Base-by-base conservation (phyloP, 495 filamentous ascomycete genomes). In the Paragyromitra xinjiangensis region DNA sequence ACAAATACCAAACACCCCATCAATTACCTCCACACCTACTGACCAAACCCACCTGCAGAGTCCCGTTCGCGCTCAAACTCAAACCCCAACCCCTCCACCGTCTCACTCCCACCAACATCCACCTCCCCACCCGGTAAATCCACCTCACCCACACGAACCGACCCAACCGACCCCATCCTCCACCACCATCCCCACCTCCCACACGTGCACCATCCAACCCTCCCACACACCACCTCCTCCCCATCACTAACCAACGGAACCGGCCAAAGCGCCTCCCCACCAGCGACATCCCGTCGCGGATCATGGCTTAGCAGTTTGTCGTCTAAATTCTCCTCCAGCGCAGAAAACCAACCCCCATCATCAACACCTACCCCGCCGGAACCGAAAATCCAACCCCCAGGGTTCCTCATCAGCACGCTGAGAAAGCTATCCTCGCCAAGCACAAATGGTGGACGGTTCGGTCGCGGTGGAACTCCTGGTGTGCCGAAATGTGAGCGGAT, bases 241-340 rank as follows among this genome's bases (percentile, higher is more conserved):
- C 68, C 70, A 9, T 64, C 78, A 22, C 16, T 71, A 19, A 48
- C 67, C 12, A 72, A 67, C 8, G 64, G 70, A 24, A 74, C 59
- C 44, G 77, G 53, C 29, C 56, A 71, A 16, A 53, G 73, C 22
- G 59, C 65, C 16, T 22, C 59, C 8, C 44, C 69, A 1, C 45
- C 71, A 6, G 42, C 69, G 1, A 66, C 78, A 16, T 70, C 73
- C 14, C 86, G 94, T 69, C 86, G 91, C 71, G 91, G 89, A 51
- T 97, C 94, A 24, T 99, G 95, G 95, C 92, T 99, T 71, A 93
- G 92, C 40, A 96, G 88, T 75, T 87, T 98, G 65, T 97, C 93
- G 76, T 96, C 93, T 71, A 98, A 95, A 81, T 97, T 99, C 84
- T 94, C 93, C 7, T 88, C 88, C 85, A 65, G 24, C 59, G 84